Conservation (phyloP, 495 filamentous ascomycete genomes). For the Rostrohypoxylon terebratum region DNA sequence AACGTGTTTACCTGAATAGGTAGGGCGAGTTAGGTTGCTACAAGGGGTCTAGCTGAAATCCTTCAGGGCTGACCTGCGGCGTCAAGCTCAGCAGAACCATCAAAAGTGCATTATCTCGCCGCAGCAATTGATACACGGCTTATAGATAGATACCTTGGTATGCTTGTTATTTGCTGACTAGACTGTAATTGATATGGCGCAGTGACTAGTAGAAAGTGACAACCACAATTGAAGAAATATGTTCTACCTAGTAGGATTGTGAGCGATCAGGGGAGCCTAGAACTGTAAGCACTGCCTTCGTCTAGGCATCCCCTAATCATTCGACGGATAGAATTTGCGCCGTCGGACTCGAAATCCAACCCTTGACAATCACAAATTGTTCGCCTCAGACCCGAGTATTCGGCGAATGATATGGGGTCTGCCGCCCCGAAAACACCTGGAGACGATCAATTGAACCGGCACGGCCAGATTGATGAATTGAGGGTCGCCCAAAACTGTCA, state of each 20-base stretch:
- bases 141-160: background rate
- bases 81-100: background rate
- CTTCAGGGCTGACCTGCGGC: conserved; percentile 1
- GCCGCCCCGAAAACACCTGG: background rate
- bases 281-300: background rate
- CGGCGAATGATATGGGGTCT: background rate
- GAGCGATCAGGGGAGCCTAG: background rate
- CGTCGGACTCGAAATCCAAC: background rate
- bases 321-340: conserved; percentile 13
- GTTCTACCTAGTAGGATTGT: background rate
- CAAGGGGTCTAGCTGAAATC: background rate
- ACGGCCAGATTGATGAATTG: background rate
- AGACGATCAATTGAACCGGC: background rate
- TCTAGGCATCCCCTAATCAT: background rate
- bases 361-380: background rate
- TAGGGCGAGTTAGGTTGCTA: background rate
- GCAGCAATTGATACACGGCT: background rate
- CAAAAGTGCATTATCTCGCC: background rate
- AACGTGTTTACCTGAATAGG: background rate
- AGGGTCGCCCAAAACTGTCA: background rate
- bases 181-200: background rate
- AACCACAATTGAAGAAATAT: background rate
- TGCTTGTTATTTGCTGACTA: background rate
- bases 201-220: background rate
- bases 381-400: background rate